Conservation (phyloP, 2,329 filamentous ascomycete genomes). For the Nothophaeocryptopus gaeumannii region DNA sequence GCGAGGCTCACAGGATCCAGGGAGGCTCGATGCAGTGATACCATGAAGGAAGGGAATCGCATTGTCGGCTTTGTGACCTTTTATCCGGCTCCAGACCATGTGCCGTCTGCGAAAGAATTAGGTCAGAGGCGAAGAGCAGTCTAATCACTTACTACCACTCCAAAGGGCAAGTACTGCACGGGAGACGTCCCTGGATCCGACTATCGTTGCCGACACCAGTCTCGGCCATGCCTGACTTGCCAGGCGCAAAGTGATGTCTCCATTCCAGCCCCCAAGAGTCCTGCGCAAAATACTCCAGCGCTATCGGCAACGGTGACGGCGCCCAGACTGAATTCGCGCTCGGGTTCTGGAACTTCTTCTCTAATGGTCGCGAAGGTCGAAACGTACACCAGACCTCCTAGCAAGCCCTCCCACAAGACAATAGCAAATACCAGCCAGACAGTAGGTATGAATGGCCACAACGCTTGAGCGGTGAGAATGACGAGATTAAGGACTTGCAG, state of each 20-base stretch:
- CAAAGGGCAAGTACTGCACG: too few relatives aligned
- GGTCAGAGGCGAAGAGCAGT: too few relatives aligned
- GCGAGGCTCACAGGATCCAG: too few relatives aligned
- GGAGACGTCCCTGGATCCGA: too few relatives aligned
- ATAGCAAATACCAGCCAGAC: conserved; percentile 83
- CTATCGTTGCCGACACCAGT: conserved; percentile 46
- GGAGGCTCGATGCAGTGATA: too few relatives aligned
- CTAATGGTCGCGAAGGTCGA: conserved; percentile 95
- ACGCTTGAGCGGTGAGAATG: conserved; percentile 70
- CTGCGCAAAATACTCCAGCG: conserved; percentile 83
- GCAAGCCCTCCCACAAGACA: conserved; percentile 89
- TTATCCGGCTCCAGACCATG: too few relatives aligned
- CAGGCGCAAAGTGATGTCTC: conserved; percentile 80
- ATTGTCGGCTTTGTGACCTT: too few relatives aligned
- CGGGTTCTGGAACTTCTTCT: conserved; percentile 70
- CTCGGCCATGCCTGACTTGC: conserved; percentile 76
- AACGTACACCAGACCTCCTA: conserved; percentile 91
- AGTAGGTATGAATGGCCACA: conserved; percentile 72
- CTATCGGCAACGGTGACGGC: conserved; percentile 92
- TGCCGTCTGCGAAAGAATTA: too few relatives aligned
- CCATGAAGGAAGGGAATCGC: too few relatives aligned
- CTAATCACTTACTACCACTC: too few relatives aligned
- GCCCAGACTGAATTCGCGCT: conserved; percentile 86
- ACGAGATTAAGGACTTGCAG: conserved; percentile 77
- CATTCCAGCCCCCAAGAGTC: conserved; percentile 76